Base-by-base conservation (phyloP, 2,329 filamentous ascomycete species). In the Exophiala phaeomuriformis region DNA sequence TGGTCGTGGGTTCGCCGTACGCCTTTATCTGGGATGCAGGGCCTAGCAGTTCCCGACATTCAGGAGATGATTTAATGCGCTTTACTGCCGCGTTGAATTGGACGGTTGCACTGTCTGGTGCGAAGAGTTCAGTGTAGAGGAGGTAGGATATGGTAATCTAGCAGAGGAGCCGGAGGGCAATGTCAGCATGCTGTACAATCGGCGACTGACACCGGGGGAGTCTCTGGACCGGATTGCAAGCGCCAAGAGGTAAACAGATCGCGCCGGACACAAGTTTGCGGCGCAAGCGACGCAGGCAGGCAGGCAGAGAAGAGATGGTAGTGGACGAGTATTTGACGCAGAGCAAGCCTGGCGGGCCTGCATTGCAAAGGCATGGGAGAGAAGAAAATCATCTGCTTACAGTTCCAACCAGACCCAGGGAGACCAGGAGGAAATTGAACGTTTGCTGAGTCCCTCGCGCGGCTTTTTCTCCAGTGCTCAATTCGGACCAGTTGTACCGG, bases 51-150 rank as follows among this genome's bases (percentile, higher is more conserved):
- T 85, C 81, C 30, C 83, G 74, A 66, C 88, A 94, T 53, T 81
- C 76, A 0, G 79, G 68, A 65, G 94, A 86, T 49, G 79, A 77
- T 67, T 85, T 88, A 67, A 97, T 83, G 57, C 83, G 82, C 65
- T 87, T 81, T 45, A 94, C 86, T 0, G 88, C 88, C 59, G 86
- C 84, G 72, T 94, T 95, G 77, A 95, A 96, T 67, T 93, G 83
- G 52, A 83, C 81, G 10, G 86, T 91, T 70, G 89, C 90, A 74
- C 88, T 93, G 66, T 90, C 85, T 19, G 86, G 79, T 3, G 86
- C 86, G 69, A 95, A 88, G 42, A 95, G 86, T 58, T 95, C 89
- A 3, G 81, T 79, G 70, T 86, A 95, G 27, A 95, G 76, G 47
- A 93, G 77, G 63, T 88, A 89, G 51, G 77, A 78, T 6, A 96